Conservation (phyloP, 225 moss, liverwort and hornwort species). For the Anthoceros angustus region DNA sequence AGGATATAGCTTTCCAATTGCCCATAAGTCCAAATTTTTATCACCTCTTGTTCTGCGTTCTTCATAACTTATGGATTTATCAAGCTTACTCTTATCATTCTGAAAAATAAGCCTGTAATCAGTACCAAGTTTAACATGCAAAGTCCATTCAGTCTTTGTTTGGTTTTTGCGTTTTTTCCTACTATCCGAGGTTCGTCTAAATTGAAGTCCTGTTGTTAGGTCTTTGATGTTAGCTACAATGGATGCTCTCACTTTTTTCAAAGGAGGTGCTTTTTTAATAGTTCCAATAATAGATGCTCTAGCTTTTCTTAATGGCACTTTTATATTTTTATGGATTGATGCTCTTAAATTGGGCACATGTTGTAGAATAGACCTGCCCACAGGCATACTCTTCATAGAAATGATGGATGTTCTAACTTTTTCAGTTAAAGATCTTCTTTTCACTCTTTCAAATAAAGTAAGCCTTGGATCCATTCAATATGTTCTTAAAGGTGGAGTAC, state of each 20-base stretch:
- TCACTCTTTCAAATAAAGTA: background rate
- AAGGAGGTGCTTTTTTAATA: background rate
- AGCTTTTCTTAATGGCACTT: background rate
- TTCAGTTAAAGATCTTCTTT: background rate
- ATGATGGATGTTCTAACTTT: background rate
- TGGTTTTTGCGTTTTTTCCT: background rate
- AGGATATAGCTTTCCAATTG: background rate
- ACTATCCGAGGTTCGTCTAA: background rate
- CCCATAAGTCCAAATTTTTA: background rate
- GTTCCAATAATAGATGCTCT: background rate
- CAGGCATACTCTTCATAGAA: background rate
- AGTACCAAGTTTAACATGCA: background rate
- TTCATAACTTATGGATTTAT: background rate
- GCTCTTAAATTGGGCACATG: background rate
- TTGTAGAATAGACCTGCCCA: background rate
- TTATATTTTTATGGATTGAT: background rate
- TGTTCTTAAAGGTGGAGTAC: background rate
- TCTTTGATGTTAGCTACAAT: background rate
- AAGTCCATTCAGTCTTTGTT: background rate
- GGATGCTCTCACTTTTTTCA: background rate
- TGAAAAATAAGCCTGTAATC: background rate
- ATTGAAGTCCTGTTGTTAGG: background rate
- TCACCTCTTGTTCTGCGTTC: background rate
- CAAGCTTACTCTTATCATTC: background rate
- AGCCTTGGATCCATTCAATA: background rate